Evolutionary conservation across 139 green algal genomes (phyloP).

Genomic region (Closterium sp.): DNA sequence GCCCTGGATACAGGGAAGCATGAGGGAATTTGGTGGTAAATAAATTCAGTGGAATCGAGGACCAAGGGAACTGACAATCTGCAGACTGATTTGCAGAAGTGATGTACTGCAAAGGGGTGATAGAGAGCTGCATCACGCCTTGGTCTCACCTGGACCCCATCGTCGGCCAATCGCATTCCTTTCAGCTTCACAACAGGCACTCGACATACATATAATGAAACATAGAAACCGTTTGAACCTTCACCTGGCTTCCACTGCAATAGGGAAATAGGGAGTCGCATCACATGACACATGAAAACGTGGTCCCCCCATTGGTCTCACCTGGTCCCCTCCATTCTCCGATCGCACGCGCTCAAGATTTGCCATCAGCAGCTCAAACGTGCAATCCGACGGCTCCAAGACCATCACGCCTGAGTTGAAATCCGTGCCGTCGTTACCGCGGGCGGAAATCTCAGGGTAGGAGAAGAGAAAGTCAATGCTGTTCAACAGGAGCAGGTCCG

Average conservation of each 20-base stretch:
- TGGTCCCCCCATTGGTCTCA: not conserved
- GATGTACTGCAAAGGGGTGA: no score
- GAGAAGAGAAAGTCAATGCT: slow-evolving; percentile 21
- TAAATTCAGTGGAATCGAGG: no score
- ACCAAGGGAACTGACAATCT: no score
- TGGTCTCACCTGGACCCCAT: not conserved
- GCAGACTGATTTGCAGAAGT: not conserved
- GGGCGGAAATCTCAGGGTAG: slow-evolving; percentile 8
- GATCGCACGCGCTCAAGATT: not conserved
- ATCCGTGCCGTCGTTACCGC: not conserved
- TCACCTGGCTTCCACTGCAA: no score
- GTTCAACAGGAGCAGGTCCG: not conserved
- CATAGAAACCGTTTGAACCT: no score
- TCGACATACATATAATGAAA: no score
- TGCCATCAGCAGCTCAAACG: not conserved
- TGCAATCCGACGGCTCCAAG: slow-evolving; percentile 41
- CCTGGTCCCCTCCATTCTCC: slow-evolving; percentile 17
- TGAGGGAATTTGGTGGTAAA: not conserved
- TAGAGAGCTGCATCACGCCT: not conserved
- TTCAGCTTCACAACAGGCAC: no score
- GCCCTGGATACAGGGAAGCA: not conserved
- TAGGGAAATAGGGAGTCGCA: not conserved
- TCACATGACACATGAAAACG: not conserved
- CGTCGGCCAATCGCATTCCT: no score
- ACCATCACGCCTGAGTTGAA: slow-evolving; percentile 29